Evolutionary conservation across 2,329 filamentous ascomycete species (phyloP), one percentile per base, ranked within the genome.

Genomic region (Paraphaeosphaeria minitans): DNA sequence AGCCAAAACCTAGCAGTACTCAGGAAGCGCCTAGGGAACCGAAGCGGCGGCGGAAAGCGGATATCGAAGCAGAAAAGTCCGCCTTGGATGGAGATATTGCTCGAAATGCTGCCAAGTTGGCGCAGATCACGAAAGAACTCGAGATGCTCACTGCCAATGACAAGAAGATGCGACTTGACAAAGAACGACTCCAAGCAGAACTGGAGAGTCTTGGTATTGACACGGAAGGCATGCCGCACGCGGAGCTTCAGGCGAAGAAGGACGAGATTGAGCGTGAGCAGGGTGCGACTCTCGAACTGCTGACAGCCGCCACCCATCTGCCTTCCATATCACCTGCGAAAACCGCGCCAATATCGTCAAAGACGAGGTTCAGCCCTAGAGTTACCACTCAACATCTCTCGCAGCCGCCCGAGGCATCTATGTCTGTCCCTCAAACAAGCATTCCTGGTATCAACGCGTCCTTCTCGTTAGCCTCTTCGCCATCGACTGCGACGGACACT

Each of bases 61-160:
- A 83, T 42, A 80, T 84, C n/a, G 76, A 83, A 63, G 78, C 78
- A 22, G 79, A 77, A 12, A 69, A 83, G 48, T 79, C 81, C 42
- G 73, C 75, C 14, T 65, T 82, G 27, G 79, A 84, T 50, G 78
- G 77, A 27, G 80, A 81, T 58, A 74, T 84, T 13, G 73, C 71
- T 14, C 71, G 52, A 31, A 75, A 73, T 56, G 73, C 63, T 66
- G 80, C 63, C 62, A 79, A 68, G 43, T 65, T 78, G 61, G 76
- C 77, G 19, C 72, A 75, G 47, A 62, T 84, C 6, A 60, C 78
- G 12, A 74, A 75, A 31, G 80, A 85, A 60, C 80, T 84, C 53
- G 77, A 79, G 9, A 76, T 78, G 53, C 68, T 80, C 8, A 71
- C 72, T 47, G 66, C 72, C 14, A 68, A 76, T 16, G 75, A 76